Base-by-base conservation (phyloP, 768 basidiomycete species). In the Leccinum variicolor region DNA sequence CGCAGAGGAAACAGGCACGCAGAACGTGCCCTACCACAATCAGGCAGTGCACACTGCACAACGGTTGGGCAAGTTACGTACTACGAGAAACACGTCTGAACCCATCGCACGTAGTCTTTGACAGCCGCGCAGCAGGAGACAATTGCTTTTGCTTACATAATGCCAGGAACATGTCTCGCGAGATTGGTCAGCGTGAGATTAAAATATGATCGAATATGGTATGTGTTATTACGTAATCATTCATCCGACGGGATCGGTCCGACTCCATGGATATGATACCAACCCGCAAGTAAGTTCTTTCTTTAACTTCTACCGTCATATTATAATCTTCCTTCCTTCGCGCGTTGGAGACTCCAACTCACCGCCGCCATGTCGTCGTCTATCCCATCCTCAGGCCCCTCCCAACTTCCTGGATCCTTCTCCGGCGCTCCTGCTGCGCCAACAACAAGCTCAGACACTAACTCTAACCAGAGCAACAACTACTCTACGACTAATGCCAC, bases 401-500 rank as follows among this genome's bases (percentile, higher is more conserved):
- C 3, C 0, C 23, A 17, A 1, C 11, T 25, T 10, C 2, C 43
- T 21, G 23, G 36, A 11, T 14, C 31, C 48, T 3, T 2, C 28
- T 11, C 45, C 23, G 31, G 2, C 31, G 2, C 3, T 3, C 17
- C 58, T 14, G 4, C 47, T 23, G 31, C 23, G n/a, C 3, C 34
- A 6, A 3, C 52, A 4, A 3, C 33, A 1, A 17, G 36, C 15
- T 14, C 56, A 6, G 14, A 47, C 25, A 15, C 46, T 47, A 23
- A 15, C 26, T 33, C 45, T 8, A 29, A 43, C 10, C 25, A 25
- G 9, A 29, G 15, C 3, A 6, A 54, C 3, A 25, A n/a, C 13
- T 50, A 31, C n/a, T 29, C 63, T 6, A 52, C 64, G 2, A 39
- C 55, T 6, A 67, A 70, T 47, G 72, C 72, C 3, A 62, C 64